A percentile compares a stretch with the other conserved stretches of the same genome.
phyloP scores from a whole-genome alignment of 495 filamentous ascomycete species.

The Penicillium egyptiacum region DNA sequence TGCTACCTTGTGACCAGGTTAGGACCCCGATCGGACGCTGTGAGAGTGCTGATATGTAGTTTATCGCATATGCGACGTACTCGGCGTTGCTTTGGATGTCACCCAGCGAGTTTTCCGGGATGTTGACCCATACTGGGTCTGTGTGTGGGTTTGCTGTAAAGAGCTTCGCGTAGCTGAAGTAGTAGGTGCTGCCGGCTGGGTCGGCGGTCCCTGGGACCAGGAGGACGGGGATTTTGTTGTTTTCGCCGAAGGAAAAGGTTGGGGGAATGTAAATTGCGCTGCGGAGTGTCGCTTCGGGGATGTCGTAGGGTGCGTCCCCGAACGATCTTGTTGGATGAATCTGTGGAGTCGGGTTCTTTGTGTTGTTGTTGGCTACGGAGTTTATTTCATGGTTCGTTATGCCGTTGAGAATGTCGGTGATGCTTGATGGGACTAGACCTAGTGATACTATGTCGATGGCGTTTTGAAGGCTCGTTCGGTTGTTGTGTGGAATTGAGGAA shows the following conservation, averaged over 20 bases:
- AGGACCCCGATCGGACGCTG: slow-evolving; percentile 36
- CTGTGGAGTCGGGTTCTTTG: neutral
- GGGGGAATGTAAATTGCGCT: slow-evolving; percentile 45
- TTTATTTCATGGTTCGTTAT: neutral
- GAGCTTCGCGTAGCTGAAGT: slow-evolving; percentile 46
- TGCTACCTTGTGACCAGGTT: slow-evolving; percentile 3
- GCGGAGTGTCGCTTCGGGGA: slow-evolving; percentile 39
- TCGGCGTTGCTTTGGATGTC: slow-evolving; percentile 48
- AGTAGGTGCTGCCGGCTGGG: slow-evolving; percentile 38
- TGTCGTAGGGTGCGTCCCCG: slow-evolving; percentile 44
- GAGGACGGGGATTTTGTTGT: slow-evolving; percentile 38
- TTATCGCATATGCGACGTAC: slow-evolving; percentile 43
- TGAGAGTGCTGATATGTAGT: slow-evolving; percentile 40
- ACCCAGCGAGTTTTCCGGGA: slow-evolving; percentile 38
- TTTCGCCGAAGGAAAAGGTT: slow-evolving; percentile 37
- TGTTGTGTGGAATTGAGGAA: neutral
- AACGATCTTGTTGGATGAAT: slow-evolving; percentile 32
- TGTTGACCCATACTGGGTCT: slow-evolving; percentile 53
- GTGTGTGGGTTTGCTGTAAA: slow-evolving; percentile 28
- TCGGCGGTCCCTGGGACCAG: slow-evolving; percentile 49
- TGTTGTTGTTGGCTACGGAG: slow-evolving; percentile 5
- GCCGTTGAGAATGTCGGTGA: slow-evolving; percentile 1
- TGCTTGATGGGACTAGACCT: slow-evolving; percentile 3
- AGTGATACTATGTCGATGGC: slow-evolving; percentile 1
- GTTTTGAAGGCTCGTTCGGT: neutral